Base-by-base conservation (phyloP, 2,329 filamentous ascomycete genomes). In the Mycosphaerella sp. region DNA sequence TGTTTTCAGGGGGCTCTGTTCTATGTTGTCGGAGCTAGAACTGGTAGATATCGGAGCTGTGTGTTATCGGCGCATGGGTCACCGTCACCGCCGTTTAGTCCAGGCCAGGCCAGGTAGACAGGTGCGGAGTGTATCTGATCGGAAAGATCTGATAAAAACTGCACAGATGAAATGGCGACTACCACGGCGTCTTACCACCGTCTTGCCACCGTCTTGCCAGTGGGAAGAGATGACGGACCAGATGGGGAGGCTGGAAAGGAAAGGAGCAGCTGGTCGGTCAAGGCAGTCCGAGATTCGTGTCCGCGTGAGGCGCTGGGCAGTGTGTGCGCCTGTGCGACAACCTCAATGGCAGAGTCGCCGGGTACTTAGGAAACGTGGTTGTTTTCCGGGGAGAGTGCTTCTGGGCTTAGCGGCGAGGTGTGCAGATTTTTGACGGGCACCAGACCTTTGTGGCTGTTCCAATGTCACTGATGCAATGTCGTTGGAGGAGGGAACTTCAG, bases 111-210 rank as follows among this genome's bases (percentile, higher is more conserved):
- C 27, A 45, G 37, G 34, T 14, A n/a, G 30, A 44, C 43, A 44
- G 18, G 27, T 56, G 55, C 49, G 51, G 55, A 57, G 55, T 39
- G 41, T 50, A 56, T 56, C 48, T 47, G 52, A 57, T 54, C 51
- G 52, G 39, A 10, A 14, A 35, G 51, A 54, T 53, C 52, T 50
- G 52, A 54, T 54, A 54, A 48, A 14, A 13, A 21, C n/a, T 17
- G 44, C 14, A 9, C 25, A 37, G 21, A 21, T 21, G 21, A 21
- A 21, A 21, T 21, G 4, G 21, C 21, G 21, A 21, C 6, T 21
- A 4, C 21, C 21, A 21, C 21, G 21, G 4, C 35, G 30, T 28
- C n/a, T 7, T 4, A 7, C 16, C 44, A 21, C 44, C 12, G 44
- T 39, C 5, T 32, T 12, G 32, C 25, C 30, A 21, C 17, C n/a